Conservation (phyloP, 352 stramenopile species). For the Phytophthora cactorum region DNA sequence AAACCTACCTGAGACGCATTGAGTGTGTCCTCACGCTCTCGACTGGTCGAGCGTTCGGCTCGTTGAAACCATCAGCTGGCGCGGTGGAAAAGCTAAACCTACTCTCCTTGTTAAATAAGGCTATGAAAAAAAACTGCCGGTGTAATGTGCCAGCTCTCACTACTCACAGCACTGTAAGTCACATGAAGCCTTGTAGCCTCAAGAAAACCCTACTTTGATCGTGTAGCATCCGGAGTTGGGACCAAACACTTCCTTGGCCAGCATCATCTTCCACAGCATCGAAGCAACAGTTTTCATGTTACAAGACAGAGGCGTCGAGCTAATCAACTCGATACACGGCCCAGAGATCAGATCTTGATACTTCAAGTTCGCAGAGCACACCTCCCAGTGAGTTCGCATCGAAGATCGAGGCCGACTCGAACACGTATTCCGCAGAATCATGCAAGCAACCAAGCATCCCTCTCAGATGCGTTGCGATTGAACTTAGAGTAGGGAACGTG, state of each 20-base stretch:
- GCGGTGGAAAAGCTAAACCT: too few species aligned
- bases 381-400: background rate
- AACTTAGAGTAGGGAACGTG: background rate
- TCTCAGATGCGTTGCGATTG: background rate
- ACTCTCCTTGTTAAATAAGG: too few species aligned
- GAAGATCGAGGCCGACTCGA: background rate
- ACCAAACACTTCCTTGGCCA: constrained; percentile 23
- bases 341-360: constrained; percentile 11
- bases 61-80: too few species aligned
- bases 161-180: too few species aligned
- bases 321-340: constrained; percentile 21
- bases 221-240: constrained; percentile 14
- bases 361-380: constrained; percentile 11
- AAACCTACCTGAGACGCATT: too few species aligned
- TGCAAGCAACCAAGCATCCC: background rate
- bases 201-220: constrained; percentile 16
- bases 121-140: too few species aligned
- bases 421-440: background rate
- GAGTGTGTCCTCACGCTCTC: too few species aligned
- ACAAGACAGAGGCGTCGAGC: constrained; percentile 16
- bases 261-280: constrained; percentile 27
- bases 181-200: too few species aligned
- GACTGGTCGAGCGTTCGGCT: too few species aligned
- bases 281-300: background rate
- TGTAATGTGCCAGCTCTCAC: too few species aligned